These are phyloP conservation scores for Gardenia jasminoides DNA, from an alignment of 257 asterid species.

Conservation along the genomic window DNA sequence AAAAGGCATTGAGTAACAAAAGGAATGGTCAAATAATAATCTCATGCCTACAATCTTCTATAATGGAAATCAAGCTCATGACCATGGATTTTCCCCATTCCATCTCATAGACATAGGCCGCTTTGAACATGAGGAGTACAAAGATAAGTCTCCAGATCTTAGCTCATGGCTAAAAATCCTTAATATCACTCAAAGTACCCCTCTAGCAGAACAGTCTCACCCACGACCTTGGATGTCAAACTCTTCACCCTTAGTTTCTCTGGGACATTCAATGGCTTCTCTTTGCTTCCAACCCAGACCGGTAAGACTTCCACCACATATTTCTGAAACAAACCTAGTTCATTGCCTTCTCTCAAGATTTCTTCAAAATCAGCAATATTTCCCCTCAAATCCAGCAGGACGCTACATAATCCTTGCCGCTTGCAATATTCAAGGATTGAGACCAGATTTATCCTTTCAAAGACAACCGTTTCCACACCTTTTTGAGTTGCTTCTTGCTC, in stretches of 20 bases:
- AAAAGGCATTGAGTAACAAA: background rate
- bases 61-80: background rate
- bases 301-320: slow-evolving; percentile 74
- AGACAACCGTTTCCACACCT: slow-evolving; percentile 44
- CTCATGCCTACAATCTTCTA: no score
- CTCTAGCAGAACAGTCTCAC: slow-evolving; percentile 59
- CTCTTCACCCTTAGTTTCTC: slow-evolving; percentile 40
- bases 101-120: background rate
- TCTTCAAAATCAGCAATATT: slow-evolving; percentile 44
- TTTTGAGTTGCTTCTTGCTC: slow-evolving; percentile 34
- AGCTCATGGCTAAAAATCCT: background rate
- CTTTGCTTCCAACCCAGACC: slow-evolving; percentile 40
- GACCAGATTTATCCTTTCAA: slow-evolving; percentile 39
- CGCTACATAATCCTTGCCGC: slow-evolving; percentile 64
- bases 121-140: background rate
- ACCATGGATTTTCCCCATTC: background rate
- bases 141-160: background rate
- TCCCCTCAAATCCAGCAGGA: slow-evolving; percentile 62
- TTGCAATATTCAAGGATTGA: slow-evolving; percentile 74
- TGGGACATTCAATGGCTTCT: slow-evolving; percentile 18
- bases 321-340: slow-evolving; percentile 66
- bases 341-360: slow-evolving; percentile 61
- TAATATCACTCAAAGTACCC: slow-evolving; percentile 55
- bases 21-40: background rate
- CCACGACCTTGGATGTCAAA: slow-evolving; percentile 47